Base-by-base conservation (phyloP, 176 grass and related monocot genomes). In the Musa itinerans region DNA sequence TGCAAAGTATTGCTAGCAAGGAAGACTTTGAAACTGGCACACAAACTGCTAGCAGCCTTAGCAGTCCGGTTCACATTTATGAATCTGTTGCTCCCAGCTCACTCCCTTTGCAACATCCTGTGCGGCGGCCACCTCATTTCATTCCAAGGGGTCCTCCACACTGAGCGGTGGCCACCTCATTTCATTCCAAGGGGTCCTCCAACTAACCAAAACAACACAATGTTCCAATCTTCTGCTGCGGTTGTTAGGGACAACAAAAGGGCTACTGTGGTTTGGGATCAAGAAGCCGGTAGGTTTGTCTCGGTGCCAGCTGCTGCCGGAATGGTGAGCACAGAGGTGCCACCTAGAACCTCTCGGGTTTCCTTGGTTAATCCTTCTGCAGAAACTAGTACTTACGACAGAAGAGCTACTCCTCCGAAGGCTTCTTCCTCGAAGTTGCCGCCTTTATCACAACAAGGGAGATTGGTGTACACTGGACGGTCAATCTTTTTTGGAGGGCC, bases 401-500 rank as follows among this genome's bases (percentile, higher is more conserved):
- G 68, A 75, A 84, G 63, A 50, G 65, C 69, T 24, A 78, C 67
- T 5, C n/a, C n/a, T n/a, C 75, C 54, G 11, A 84, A 79, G 10
- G 52, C 86, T 34, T 69, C 86, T 29, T 80, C 78, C n/a, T 82
- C 89, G 24, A 65, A 43, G 11, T 79, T 84, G 71, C 61, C 79
- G 8, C 52, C 81, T 19, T 69, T 63, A 11, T 83, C 85, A 20
- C 88, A 76, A 8, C 82, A 78, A 1, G 96, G 89, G 75, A 87
- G 96, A 57, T 34, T 94, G 58, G 86, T 84, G 8, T 94, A 94
- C 65, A 95, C 85, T 0, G 86, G 88, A 9, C 96, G 87, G 23
- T 94, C 90, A 0, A 99, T 99, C 81, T 99, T 99, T 85, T 99
- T 95, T 51, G 96, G 91, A 11, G 96, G 91, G 11, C 96, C 96